These are phyloP conservation scores for Blastocladiella emersonii DNA, from an alignment of 371 early-diverging fungal species.

Conservation along the genomic window DNA sequence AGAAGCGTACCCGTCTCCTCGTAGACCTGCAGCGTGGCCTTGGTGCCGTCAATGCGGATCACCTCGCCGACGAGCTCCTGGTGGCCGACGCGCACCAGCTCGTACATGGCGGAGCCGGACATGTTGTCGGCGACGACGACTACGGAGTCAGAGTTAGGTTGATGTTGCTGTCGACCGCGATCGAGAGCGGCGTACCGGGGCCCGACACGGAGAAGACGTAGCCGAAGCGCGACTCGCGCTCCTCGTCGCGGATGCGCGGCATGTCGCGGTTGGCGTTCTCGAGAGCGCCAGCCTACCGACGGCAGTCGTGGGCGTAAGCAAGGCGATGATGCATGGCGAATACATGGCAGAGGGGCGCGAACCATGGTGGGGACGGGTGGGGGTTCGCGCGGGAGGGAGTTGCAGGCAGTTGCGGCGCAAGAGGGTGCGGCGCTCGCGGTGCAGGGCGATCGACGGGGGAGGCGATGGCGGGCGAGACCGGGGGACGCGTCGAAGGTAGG, in stretches of 20 bases:
- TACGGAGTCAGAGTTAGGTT: conserved; percentile 12
- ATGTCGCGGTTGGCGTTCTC: conserved; percentile 25
- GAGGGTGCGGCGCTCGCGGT: no score
- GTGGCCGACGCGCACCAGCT: conserved; percentile 98
- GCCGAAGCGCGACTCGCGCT: conserved; percentile 79
- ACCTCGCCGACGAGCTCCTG: conserved; percentile 98
- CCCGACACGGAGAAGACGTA: conserved; percentile 96
- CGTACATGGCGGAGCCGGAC: conserved; percentile 99
- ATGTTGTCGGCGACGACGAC: conserved; percentile 98
- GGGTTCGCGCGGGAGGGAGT: no score
- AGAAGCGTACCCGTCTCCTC: conserved; percentile 98
- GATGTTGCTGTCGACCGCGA: neutral
- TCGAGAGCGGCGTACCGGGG: conserved; percentile 72
- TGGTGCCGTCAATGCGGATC: conserved; percentile 98
- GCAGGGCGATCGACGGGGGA: no score
- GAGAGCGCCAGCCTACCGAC: conserved; percentile 33
- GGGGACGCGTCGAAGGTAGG: no score
- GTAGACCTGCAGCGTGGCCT: conserved; percentile 99
- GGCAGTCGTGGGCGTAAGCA: no score
- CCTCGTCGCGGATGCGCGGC: conserved; percentile 74
- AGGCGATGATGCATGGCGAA: no score
- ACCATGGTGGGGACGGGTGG: no score
- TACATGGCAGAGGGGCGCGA: no score
- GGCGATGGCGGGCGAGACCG: no score
- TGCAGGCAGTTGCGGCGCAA: no score